Percentiles rank a stretch among this genome's conserved stretches.
Evolutionary conservation across 352 stramenopile species (phyloP).

Genomic region (Phytophthora sojae): DNA sequence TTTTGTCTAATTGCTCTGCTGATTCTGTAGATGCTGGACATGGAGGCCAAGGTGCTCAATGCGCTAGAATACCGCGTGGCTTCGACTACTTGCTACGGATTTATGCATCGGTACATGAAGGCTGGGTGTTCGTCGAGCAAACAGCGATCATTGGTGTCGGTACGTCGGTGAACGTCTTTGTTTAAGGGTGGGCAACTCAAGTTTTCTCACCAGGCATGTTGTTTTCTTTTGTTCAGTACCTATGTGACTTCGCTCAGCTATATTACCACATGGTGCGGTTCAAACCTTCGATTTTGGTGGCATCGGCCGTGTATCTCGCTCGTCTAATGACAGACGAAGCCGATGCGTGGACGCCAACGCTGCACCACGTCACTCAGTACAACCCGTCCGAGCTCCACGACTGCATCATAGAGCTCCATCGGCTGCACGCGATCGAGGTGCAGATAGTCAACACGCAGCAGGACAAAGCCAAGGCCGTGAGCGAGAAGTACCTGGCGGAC

Average conservation of each 20-base stretch:
- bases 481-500: constrained; percentile 80
- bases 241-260: constrained; percentile 75
- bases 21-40: constrained; percentile 74
- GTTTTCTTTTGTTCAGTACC: constrained; percentile 51
- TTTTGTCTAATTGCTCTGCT: constrained; percentile 17
- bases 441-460: constrained; percentile 68
- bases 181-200: background rate
- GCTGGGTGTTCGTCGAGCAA: constrained; percentile 66
- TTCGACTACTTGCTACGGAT: constrained; percentile 81
- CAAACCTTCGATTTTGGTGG: constrained; percentile 72
- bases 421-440: constrained; percentile 66
- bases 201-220: background rate
- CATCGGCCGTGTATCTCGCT: constrained; percentile 78
- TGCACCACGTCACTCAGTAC: constrained; percentile 83
- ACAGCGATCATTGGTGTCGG: constrained; percentile 69
- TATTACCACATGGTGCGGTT: constrained; percentile 83
- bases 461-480: constrained; percentile 85
- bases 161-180: constrained; percentile 53
- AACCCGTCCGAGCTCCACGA: constrained; percentile 72
- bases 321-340: constrained; percentile 71
- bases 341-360: constrained; percentile 78
- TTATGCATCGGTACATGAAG: constrained; percentile 66
- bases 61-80: constrained; percentile 79
- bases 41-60: constrained; percentile 81
- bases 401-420: constrained; percentile 73